Evolutionary conservation across 2,329 filamentous ascomycete genomes (phyloP), one percentile per base, ranked within the genome.

Genomic region (Colletotrichum coccodes): DNA sequence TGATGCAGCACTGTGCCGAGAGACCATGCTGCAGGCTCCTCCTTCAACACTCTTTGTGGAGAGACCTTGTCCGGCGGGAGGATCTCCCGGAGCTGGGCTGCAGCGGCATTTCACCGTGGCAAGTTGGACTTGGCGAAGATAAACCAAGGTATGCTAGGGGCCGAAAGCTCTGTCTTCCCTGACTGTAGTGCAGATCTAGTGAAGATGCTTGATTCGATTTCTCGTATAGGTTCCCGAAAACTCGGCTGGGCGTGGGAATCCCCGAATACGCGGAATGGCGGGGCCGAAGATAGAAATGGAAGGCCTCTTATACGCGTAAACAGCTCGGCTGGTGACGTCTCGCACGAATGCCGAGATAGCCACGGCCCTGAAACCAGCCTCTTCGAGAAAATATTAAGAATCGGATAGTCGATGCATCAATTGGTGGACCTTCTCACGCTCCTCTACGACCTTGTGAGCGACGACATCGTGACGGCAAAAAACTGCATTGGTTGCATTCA

Each of bases 191-290:
- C 32, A 6, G 12, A 28, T 28, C 5, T 12, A n/a, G n/a, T n/a
- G n/a, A n/a, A n/a, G n/a, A n/a, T n/a, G n/a, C n/a, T n/a, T n/a
- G n/a, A n/a, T n/a, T n/a, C n/a, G n/a, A n/a, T n/a, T n/a, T n/a
- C n/a, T n/a, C n/a, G n/a, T n/a, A n/a, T n/a, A n/a, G n/a, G n/a
- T n/a, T n/a, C n/a, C 36, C 36, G 36, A 61, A 46, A 61, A 44
- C 4, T 30, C 3, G 9, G 11, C 16, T 11, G n/a, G n/a, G 16
- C 21, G n/a, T 12, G 42, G 16, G 40, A 32, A 32, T 30, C 30
- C 16, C 32, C 28, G 60, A 11, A 49, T 57, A 63, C 50, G 60
- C 60, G 60, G 60, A 14, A 63, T 18, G 5, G 38, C 21, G n/a
- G 50, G 38, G 16, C 49, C 30, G 28, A 7, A 18, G 30, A 57